phyloP scores from a whole-genome alignment of 2,329 filamentous ascomycete genomes.

The Cadophora sp. region DNA sequence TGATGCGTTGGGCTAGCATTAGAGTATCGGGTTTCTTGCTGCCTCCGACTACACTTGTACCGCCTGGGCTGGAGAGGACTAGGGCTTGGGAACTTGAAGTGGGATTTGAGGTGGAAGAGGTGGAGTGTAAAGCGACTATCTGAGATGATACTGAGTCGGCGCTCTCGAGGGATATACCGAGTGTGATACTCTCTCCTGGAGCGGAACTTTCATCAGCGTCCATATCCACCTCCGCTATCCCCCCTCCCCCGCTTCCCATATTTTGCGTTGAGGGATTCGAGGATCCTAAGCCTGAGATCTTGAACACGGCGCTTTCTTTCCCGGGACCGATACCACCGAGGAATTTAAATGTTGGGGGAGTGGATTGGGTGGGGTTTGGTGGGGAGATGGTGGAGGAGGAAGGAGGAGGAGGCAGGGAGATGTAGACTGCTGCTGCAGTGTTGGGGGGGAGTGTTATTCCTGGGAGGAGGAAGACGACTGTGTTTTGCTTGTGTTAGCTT shows the following conservation, averaged over 20 bases:
- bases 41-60: neutral
- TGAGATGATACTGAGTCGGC: slow-evolving; percentile 73
- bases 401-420: slow-evolving; percentile 64
- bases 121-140: slow-evolving; percentile 64
- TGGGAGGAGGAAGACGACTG: slow-evolving; percentile 83
- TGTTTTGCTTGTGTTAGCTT: neutral
- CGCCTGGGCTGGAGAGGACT: slow-evolving; percentile 23
- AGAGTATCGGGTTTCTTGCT: slow-evolving; percentile 62
- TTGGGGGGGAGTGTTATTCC: slow-evolving; percentile 71
- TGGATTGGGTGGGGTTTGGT: slow-evolving; percentile 34
- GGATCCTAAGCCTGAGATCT: slow-evolving; percentile 57
- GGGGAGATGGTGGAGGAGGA: slow-evolving; percentile 34
- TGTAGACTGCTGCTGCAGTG: slow-evolving; percentile 89
- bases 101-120: slow-evolving; percentile 28
- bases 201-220: slow-evolving; percentile 39
- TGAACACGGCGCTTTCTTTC: slow-evolving; percentile 93
- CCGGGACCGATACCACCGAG: slow-evolving; percentile 88
- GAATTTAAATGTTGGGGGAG: slow-evolving; percentile 68
- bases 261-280: neutral
- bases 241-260: slow-evolving; percentile 54
- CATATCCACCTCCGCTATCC: slow-evolving; percentile 43
- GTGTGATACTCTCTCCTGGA: slow-evolving; percentile 59
- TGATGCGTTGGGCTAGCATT: slow-evolving; percentile 88
- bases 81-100: slow-evolving; percentile 25
- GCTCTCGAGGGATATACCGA: slow-evolving; percentile 85